Evolutionary conservation across 225 moss, liverwort and hornwort genomes (phyloP), one percentile per base, ranked within the genome.

Genomic region (Pleurozium schreberi): DNA sequence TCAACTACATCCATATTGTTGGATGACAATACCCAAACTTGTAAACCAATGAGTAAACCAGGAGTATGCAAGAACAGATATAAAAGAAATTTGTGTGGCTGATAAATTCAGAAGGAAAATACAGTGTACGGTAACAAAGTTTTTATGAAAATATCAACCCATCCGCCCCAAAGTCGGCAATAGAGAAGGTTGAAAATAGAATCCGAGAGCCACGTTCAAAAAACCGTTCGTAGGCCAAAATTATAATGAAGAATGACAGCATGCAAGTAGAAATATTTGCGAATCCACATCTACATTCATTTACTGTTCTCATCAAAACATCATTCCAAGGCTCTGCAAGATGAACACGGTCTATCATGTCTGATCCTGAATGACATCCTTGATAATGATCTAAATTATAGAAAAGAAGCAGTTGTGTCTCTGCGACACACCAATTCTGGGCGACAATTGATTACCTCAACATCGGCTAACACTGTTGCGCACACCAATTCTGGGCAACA

Each of bases 201-300:
- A 89, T 91, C 77, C 71, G 81, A 77, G 82, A 84, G 20, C 9
- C 61, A 47, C 69, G 86, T 45, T 87, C 84, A 70, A 80, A 81
- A 81, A 76, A 43, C 82, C 43, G 74, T 88, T 79, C 60, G 68
- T 38, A 79, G 86, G 83, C 71, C 87, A 85, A 70, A 91, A 87
- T 87, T 70, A 85, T 87, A 89, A 85, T 85, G 85, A 93, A 85
- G 82, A 89, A 87, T 91, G 88, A 85, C 59, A 88, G 87, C 45
- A 68, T 63, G 80, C 89, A 58, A 64, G 80, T 82, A 87, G 82
- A 73, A 78, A 88, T 84, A 85, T 77, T 89, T 71, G 89, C 65
- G 71, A 89, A 76, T 87, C 84, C 89, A 91, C 87, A 89, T 88
- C 86, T 79, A 84, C 83, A 86, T 74, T 74, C 90, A 86, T 75